A percentile compares a stretch with the other conserved stretches of the same genome.
These are phyloP conservation scores for Potentilla sterilis DNA, from an alignment of 306 rosid genomes.

Conservation along the genomic window DNA sequence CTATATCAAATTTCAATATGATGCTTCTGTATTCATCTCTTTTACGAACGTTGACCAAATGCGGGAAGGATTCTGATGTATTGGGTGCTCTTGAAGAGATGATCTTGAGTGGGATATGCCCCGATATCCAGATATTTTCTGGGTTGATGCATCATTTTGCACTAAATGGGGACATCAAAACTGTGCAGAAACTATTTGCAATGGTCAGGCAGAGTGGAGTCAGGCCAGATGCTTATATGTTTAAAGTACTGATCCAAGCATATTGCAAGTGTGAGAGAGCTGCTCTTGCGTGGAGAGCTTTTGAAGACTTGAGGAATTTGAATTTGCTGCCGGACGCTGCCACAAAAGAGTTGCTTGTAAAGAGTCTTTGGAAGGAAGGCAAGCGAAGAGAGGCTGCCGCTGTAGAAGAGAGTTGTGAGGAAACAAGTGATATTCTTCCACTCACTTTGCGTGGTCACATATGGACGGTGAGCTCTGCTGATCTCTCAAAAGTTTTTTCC, in stretches of 20 bases:
- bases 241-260: slow-evolving; percentile 66
- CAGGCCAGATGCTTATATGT: slow-evolving; percentile 67
- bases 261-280: slow-evolving; percentile 77
- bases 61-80: slow-evolving; percentile 56
- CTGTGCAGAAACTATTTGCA: slow-evolving; percentile 64
- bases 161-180: slow-evolving; percentile 54
- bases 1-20: slow-evolving; percentile 53
- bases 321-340: slow-evolving; percentile 56
- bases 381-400: slow-evolving; percentile 77
- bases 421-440: slow-evolving; percentile 46
- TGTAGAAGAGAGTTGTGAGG: slow-evolving; percentile 63
- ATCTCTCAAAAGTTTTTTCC: slow-evolving; percentile 55
- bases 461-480: slow-evolving; percentile 71
- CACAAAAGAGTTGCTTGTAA: slow-evolving; percentile 77
- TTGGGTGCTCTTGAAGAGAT: slow-evolving; percentile 71
- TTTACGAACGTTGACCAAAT: slow-evolving; percentile 63
- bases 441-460: slow-evolving; percentile 56
- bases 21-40: slow-evolving; percentile 79
- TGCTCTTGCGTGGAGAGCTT: slow-evolving; percentile 65
- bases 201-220: slow-evolving; percentile 67
- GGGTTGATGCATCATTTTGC: slow-evolving; percentile 75
- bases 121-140: slow-evolving; percentile 73
- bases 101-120: slow-evolving; percentile 56
- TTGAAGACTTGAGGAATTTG: slow-evolving; percentile 64
- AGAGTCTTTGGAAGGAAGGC: slow-evolving; percentile 86